phyloP scores from a whole-genome alignment of 1,139 yeast genomes.

The Pneumocystis murina region DNA sequence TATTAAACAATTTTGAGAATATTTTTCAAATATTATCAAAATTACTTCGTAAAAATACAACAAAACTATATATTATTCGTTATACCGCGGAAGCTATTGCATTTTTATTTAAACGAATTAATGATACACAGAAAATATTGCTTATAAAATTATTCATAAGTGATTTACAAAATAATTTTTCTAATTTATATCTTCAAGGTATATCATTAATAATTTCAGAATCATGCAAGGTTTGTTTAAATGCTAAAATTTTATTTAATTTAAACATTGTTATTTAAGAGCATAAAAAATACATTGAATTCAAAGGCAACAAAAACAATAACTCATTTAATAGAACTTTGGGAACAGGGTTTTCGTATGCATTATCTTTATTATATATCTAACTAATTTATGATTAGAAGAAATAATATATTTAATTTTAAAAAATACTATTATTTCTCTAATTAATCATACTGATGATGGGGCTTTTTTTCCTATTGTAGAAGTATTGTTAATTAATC shows the following conservation, averaged over 20 bases:
- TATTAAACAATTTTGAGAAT: constrained; percentile 47
- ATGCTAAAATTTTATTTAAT: constrained; percentile 34
- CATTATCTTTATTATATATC: not conserved
- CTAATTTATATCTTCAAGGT: not conserved
- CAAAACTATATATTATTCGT: constrained; percentile 51
- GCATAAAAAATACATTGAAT: not conserved
- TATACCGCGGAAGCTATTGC: constrained; percentile 88
- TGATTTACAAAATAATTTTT: not conserved
- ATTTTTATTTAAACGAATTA: constrained; percentile 66
- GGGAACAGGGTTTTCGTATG: not conserved
- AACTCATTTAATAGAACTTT: not conserved
- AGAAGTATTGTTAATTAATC: constrained; percentile 18
- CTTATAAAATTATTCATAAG: not conserved
- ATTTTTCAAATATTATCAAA: constrained; percentile 53
- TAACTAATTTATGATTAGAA: constrained; percentile 5
- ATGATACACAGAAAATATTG: not conserved
- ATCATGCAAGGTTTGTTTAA: not conserved
- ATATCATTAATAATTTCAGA: not conserved
- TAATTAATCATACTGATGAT: constrained; percentile 47
- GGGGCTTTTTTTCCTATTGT: constrained; percentile 37
- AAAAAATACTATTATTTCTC: constrained; percentile 44
- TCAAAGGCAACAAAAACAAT: not conserved
- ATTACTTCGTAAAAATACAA: constrained; percentile 36
- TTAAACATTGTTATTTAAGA: not conserved
- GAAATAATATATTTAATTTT: constrained; percentile 30